A percentile compares a stretch with the other conserved stretches of the same genome.
phyloP scores from a whole-genome alignment of 495 filamentous ascomycete species.

The Parmelia sp. region DNA sequence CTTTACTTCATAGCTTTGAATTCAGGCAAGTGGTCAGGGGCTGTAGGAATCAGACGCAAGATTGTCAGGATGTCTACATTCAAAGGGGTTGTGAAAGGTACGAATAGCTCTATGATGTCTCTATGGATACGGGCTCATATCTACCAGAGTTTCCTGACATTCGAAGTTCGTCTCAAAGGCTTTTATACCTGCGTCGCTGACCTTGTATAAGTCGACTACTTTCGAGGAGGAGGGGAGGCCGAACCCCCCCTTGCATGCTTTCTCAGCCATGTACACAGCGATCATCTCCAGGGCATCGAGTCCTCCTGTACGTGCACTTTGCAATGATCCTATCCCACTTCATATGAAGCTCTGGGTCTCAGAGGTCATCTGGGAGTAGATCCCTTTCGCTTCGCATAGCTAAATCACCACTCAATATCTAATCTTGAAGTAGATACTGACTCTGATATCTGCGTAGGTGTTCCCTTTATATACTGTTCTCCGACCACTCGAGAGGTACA shows the following conservation, averaged over 20 bases:
- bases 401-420: background rate
- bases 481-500: slow-evolving; percentile 69
- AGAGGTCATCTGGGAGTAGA: background rate
- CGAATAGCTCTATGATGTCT: slow-evolving; percentile 20
- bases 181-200: slow-evolving; percentile 2
- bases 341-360: background rate
- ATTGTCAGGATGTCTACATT: slow-evolving; percentile 75
- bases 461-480: slow-evolving; percentile 81
- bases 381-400: background rate
- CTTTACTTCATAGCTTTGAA: background rate
- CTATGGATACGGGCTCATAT: slow-evolving; percentile 18
- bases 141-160: slow-evolving; percentile 64
- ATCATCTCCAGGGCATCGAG: slow-evolving; percentile 82
- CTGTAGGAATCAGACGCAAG: no score
- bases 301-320: slow-evolving; percentile 29
- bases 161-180: slow-evolving; percentile 37
- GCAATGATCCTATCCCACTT: background rate
- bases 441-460: background rate
- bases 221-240: slow-evolving; percentile 51
- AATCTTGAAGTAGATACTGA: background rate
- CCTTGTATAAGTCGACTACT: slow-evolving; percentile 65
- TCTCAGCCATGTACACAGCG: slow-evolving; percentile 87
- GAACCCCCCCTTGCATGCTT: slow-evolving; percentile 82
- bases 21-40: background rate
- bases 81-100: slow-evolving; percentile 60